Base-by-base conservation (phyloP, 1,139 yeast genomes). In the Groenewaldozyma auringiensis region DNA sequence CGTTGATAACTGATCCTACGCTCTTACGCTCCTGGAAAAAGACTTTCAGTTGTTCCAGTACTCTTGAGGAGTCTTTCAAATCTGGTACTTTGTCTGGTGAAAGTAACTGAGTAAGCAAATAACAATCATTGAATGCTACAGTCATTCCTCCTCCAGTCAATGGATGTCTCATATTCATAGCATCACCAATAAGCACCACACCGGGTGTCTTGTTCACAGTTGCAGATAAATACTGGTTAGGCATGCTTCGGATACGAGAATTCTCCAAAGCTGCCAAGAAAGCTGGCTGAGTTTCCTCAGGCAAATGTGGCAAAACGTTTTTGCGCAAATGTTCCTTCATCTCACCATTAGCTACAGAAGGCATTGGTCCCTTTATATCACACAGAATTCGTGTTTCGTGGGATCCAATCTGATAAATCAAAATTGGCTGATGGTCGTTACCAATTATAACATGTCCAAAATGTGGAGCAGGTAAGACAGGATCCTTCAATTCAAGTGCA, bases 81-180 rank as follows among this genome's bases (percentile, higher is more conserved):
- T 42, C 11, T 17, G 76, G 73, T 14, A 83, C 79, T 43, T 70
- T 55, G 43, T 72, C 62, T 41, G 83, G 78, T 33, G 43, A 33
- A 42, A 87, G 68, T 34, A 82, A 66, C 52, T 72, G 74, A 21
- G 84, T 75, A 56, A 84, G 68, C 49, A 83, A 63, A 16, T 74
- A 87, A 3, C 89, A 92, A 62, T 92, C 99, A 61, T 81, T 84
- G 51, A 94, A 71, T 0, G 96, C 97, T 39, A 92, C 98, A 9
- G 97, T 89, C 99, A 92, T 92, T 50, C 99, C 99, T 49, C 98
- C 98, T 40, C 99, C 99, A 1, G 98, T 92, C 52, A 92, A 74
- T 17, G 99, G 99, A 64, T 92, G 99, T 62, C 99, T 78, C 96
- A 92, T 92, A 64, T 92, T 92, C 59, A 89, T 74, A 1, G 98